Percentiles rank a stretch among this genome's conserved stretches.
Conservation (phyloP, 2,329 filamentous ascomycete species). For the Penicillium italicum region DNA sequence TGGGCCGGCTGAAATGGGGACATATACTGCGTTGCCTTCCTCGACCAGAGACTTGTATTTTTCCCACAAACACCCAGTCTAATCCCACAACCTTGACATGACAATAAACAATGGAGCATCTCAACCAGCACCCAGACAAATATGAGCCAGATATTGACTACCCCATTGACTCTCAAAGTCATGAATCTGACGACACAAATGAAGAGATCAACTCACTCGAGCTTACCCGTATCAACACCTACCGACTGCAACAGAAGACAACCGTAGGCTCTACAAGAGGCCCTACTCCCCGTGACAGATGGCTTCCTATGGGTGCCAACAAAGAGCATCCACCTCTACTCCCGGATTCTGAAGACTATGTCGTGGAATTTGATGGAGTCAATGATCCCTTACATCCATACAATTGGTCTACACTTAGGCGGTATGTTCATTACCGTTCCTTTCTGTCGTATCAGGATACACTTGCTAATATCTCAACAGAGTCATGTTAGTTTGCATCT, state of each 20-base stretch:
- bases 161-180: constrained; percentile 3
- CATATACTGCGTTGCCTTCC: neutral
- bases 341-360: constrained; percentile 51
- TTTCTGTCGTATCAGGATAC: neutral
- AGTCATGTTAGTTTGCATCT: constrained; percentile 3
- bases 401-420: constrained; percentile 50
- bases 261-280: constrained; percentile 8
- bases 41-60: neutral
- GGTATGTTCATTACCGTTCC: constrained; percentile 25
- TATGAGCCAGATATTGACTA: constrained; percentile 3
- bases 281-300: constrained; percentile 11
- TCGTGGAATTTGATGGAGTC: constrained; percentile 54
- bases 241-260: constrained; percentile 10
- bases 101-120: neutral
- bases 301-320: constrained; percentile 33
- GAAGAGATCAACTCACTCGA: constrained; percentile 7
- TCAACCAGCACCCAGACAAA: neutral
- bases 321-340: constrained; percentile 51
- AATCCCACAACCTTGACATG: neutral
- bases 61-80: neutral
- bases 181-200: constrained; percentile 10
- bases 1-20: neutral
- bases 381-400: constrained; percentile 52
- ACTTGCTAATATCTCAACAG: neutral
- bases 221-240: constrained; percentile 9